These are phyloP conservation scores for Candida succiphila DNA, from an alignment of 805 yeast genomes.

Conservation along the genomic window DNA sequence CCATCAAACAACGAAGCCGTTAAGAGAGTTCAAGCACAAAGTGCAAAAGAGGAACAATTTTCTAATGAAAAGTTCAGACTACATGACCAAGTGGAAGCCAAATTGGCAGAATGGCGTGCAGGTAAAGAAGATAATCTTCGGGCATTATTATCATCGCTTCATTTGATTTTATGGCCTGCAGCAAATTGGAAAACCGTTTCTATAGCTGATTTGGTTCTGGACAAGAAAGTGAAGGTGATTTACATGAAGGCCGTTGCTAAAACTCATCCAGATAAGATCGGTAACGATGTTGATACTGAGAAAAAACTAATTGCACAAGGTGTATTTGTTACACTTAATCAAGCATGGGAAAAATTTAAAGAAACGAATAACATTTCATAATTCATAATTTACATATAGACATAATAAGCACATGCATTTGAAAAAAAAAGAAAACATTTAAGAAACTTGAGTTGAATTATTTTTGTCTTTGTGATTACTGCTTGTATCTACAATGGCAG, in stretches of 20 bases:
- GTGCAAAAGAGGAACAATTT: conserved; percentile 30
- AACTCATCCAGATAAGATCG: conserved; percentile 80
- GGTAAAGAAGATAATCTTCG: conserved; percentile 80
- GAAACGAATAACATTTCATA: conserved; percentile 31
- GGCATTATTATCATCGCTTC: conserved; percentile 61
- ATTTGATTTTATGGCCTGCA: conserved; percentile 58
- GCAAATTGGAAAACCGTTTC: conserved; percentile 58
- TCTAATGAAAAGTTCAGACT: conserved; percentile 53
- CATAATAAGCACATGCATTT: not conserved
- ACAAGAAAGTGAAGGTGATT: conserved; percentile 77
- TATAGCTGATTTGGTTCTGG: conserved; percentile 70
- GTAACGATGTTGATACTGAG: conserved; percentile 48
- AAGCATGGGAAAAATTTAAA: conserved; percentile 85
- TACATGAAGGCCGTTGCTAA: conserved; percentile 76
- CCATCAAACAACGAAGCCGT: conserved; percentile 29
- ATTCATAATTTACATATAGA: not conserved
- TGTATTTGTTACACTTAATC: conserved; percentile 73
- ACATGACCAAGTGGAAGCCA: conserved; percentile 51
- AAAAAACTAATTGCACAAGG: conserved; percentile 78
- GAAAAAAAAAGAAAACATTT: not conserved
- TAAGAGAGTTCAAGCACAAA: conserved; percentile 38
- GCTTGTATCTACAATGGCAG: conserved; percentile 20
- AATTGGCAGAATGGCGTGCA: conserved; percentile 50
- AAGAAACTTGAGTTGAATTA: not conserved
- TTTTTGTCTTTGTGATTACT: conserved; percentile 1